Percentiles rank a stretch among this genome's conserved stretches.
Evolutionary conservation across 352 stramenopile species (phyloP).

Genomic region (Pythium biforme): DNA sequence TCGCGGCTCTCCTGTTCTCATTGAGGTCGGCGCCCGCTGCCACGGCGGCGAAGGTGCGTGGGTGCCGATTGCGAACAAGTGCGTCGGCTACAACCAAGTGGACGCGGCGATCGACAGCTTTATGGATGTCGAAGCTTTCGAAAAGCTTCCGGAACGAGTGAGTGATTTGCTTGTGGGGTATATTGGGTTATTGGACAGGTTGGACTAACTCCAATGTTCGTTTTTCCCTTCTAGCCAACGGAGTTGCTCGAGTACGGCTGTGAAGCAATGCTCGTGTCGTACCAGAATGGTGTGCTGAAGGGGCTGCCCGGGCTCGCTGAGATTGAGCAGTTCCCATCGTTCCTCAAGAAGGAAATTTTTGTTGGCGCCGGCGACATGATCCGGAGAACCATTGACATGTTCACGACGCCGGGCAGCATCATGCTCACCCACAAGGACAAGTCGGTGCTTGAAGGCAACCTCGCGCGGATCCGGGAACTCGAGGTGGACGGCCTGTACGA

Average conservation of each 20-base stretch:
- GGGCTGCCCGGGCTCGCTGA: conserved; percentile 87
- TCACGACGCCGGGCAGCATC: conserved; percentile 93
- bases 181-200: neutral
- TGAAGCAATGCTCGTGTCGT: conserved; percentile 93
- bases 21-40: conserved; percentile 95
- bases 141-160: conserved; percentile 54
- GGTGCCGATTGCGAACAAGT: conserved; percentile 89
- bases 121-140: conserved; percentile 54
- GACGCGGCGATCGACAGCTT: conserved; percentile 87
- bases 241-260: conserved; percentile 83
- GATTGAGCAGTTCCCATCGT: conserved; percentile 90
- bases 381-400: conserved; percentile 93
- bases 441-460: conserved; percentile 82
- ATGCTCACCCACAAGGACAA: conserved; percentile 91
- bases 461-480: conserved; percentile 89
- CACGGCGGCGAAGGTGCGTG: conserved; percentile 95
- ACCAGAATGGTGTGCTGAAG: conserved; percentile 91
- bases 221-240: conserved; percentile 38
- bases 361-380: conserved; percentile 82
- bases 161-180: conserved; percentile 11
- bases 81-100: conserved; percentile 94
- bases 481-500: conserved; percentile 75
- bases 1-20: conserved; percentile 86
- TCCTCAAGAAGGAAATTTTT: conserved; percentile 91
- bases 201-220: neutral